Base-by-base conservation (phyloP, 140 eudicot genomes). In the Cichorium intybus region DNA sequence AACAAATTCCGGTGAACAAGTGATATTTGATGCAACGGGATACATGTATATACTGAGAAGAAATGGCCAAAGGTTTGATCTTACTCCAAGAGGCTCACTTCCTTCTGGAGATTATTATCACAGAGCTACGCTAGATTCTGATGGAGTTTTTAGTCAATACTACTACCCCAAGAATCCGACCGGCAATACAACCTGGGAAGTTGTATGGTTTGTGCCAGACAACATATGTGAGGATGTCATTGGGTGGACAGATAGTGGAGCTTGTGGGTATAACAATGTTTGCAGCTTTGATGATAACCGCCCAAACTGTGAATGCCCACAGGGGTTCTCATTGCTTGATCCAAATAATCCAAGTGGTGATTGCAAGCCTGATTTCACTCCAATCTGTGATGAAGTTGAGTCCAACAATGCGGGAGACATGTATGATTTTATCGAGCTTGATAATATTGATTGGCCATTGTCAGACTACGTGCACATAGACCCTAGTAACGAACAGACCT, bases 91-190 rank as follows among this genome's bases (percentile, higher is more conserved):
- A 18, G 34, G 2, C 27, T n/a, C 29, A 6, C 21, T 56, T 27
- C 63, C 74, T 68, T 76, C 62, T 2, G 49, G 68, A 9, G 79
- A 64, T 10, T 41, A 46, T 62, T 76, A 75, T 49, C 74, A 77
- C 43, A 64, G 88, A 58, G 79, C 74, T 23, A 75, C 73, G 11
- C 67, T 87, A 12, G 76, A 79, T 24, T 70, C 23, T 17, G 90
- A 87, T 68, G 95, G 95, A 0, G 79, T 83, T 62, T 54, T 87
- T 24, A 69, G 58, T 6, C 85, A 60, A 22, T 83, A 87, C 45
- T 54, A 39, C 27, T 45, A 66, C 61, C 83, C 89, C 1, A 82
- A 60, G 79, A 56, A 5, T 51, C 45, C 69, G 24, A 77, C 51
- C 10, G 62, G 63, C 5, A 70, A 34, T 31, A 6, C 68, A 26